Conservation (phyloP, 495 filamentous ascomycete genomes). For the Viridothelium virens region DNA sequence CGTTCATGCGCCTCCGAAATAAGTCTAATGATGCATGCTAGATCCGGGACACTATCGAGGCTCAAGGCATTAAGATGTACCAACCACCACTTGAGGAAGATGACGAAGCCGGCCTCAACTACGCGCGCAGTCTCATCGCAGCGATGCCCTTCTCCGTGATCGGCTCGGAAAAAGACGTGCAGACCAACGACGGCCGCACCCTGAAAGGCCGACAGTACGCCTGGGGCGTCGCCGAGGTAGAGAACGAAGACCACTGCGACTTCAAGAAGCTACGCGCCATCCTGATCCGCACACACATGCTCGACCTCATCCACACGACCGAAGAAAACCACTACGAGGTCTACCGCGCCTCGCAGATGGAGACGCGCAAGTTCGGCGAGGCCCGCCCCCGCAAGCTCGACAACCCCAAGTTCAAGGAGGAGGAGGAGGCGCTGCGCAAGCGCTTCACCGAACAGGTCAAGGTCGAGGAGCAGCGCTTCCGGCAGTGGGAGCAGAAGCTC, state of each 20-base stretch:
- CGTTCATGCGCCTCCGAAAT: slow-evolving; percentile 2
- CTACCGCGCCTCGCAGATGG: slow-evolving; percentile 98
- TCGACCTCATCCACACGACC: slow-evolving; percentile 98
- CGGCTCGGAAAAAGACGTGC: slow-evolving; percentile 97
- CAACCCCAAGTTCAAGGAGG: slow-evolving; percentile 99
- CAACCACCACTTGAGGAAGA: slow-evolving; percentile 95
- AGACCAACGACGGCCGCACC: slow-evolving; percentile 87
- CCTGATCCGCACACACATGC: slow-evolving; percentile 99
- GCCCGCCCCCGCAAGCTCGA: slow-evolving; percentile 93
- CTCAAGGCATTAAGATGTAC: slow-evolving; percentile 99
- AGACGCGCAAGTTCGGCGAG: slow-evolving; percentile 98
- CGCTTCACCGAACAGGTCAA: slow-evolving; percentile 99
- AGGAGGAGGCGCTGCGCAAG: slow-evolving; percentile 96
- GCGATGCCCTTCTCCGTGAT: slow-evolving; percentile 99
- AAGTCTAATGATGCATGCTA: slow-evolving; percentile 32
- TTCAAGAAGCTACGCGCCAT: slow-evolving; percentile 99
- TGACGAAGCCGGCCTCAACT: slow-evolving; percentile 88
- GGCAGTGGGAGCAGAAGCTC: slow-evolving; percentile 99
- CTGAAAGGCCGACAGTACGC: slow-evolving; percentile 98
- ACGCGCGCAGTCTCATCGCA: slow-evolving; percentile 85
- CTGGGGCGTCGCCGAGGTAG: slow-evolving; percentile 98
- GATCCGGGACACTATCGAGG: slow-evolving; percentile 92
- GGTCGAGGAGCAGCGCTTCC: slow-evolving; percentile 97
- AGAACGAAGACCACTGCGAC: slow-evolving; percentile 99
- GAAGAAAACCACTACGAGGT: slow-evolving; percentile 99